Percentiles rank a stretch among this genome's conserved stretches.
phyloP scores from a whole-genome alignment of 2,329 filamentous ascomycete genomes.

The Ophiostoma triangulosporum region DNA sequence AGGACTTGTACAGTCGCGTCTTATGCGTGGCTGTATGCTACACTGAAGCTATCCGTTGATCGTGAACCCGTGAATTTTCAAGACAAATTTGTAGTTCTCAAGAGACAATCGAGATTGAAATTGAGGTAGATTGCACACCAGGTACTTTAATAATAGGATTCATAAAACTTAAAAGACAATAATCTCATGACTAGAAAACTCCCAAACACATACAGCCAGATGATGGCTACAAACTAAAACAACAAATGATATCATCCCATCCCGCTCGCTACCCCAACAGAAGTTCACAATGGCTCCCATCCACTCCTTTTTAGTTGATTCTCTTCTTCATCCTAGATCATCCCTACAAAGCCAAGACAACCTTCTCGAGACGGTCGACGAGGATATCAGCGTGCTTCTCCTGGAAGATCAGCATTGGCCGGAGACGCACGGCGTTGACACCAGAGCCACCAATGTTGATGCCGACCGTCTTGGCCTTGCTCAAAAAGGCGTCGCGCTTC shows the following conservation, averaged over 20 bases:
- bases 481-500: conserved; percentile 64
- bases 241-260: neutral
- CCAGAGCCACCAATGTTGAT: conserved; percentile 83
- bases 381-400: conserved; percentile 80
- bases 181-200: neutral
- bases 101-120: too few relatives aligned
- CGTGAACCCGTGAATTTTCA: too few relatives aligned
- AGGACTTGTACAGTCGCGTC: too few relatives aligned
- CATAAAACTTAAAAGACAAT: neutral
- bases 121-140: too few relatives aligned
- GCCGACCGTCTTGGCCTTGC: conserved; percentile 63
- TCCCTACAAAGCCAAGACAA: conserved; percentile 37
- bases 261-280: neutral
- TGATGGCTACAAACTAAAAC: neutral
- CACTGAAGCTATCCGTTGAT: too few relatives aligned
- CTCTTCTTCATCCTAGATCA: too few relatives aligned
- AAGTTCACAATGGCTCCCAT: neutral
- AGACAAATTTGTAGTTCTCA: too few relatives aligned
- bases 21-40: too few relatives aligned
- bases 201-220: neutral
- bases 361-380: conserved; percentile 63
- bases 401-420: conserved; percentile 90
- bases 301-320: neutral
- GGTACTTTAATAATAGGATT: too few relatives aligned
- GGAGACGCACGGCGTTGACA: conserved; percentile 57